A percentile compares a stretch with the other conserved stretches of the same genome.
Conservation (phyloP, 108 stramenopile species). For the Phaeodactylum tricornutum region DNA sequence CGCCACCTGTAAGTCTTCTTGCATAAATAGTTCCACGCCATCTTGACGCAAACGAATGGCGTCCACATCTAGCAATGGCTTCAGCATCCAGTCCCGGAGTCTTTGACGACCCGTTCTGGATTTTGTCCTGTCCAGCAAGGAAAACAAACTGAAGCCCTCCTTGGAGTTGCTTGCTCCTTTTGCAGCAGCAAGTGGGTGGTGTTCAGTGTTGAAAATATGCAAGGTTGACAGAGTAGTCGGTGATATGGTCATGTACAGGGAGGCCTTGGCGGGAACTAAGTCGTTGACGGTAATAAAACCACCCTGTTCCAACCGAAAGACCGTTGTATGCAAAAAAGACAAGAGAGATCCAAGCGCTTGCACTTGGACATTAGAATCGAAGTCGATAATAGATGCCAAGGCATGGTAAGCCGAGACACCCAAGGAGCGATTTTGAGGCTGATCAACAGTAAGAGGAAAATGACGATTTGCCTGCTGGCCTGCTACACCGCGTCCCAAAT, state of each 20-base stretch:
- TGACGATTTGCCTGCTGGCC: conserved; percentile 6
- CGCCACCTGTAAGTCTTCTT: conserved; percentile 28
- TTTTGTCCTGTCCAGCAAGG: conserved; percentile 79
- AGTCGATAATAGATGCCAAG: conserved; percentile 65
- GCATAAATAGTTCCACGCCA: conserved; percentile 79
- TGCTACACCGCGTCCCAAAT: background rate
- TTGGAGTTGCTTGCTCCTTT: conserved; percentile 47
- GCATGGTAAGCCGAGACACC: conserved; percentile 45
- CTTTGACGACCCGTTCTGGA: conserved; percentile 70
- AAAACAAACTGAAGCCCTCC: conserved; percentile 89
- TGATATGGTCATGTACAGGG: conserved; percentile 44
- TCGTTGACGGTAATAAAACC: conserved; percentile 47
- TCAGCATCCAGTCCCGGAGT: conserved; percentile 85
- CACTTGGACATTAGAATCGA: conserved; percentile 61
- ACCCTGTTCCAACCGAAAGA: conserved; percentile 63
- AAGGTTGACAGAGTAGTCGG: conserved; percentile 47
- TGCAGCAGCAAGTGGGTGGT: conserved; percentile 61
- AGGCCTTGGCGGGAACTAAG: conserved; percentile 40
- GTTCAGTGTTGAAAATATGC: conserved; percentile 76
- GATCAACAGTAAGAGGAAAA: conserved; percentile 13
- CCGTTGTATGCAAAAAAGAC: conserved; percentile 53
- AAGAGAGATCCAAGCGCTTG: conserved; percentile 70
- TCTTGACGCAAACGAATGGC: conserved; percentile 61
- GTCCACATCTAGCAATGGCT: conserved; percentile 50
- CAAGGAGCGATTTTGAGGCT: background rate